Evolutionary conservation across 192 early-diverging fungal species (phyloP).

Genomic region (Coemansia sp.): DNA sequence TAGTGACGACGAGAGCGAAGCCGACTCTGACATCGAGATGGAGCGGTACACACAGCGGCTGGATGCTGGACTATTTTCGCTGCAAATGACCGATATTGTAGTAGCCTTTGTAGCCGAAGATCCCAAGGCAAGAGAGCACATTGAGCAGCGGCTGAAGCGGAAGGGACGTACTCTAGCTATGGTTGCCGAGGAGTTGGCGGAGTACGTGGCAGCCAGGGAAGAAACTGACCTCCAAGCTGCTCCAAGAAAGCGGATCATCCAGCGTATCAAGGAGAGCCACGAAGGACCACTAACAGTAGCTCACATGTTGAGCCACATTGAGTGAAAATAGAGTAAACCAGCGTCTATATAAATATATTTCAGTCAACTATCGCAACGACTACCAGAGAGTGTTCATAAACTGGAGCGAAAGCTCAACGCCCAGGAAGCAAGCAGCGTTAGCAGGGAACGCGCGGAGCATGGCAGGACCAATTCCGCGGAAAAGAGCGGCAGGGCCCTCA

Average conservation of each 20-base stretch:
- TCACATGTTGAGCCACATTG: not conserved
- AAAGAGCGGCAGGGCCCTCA: slow-evolving; percentile 66
- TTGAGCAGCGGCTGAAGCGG: slow-evolving; percentile 32
- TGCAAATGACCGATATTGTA: slow-evolving; percentile 73
- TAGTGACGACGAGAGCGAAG: slow-evolving; percentile 57
- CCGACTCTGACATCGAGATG: slow-evolving; percentile 57
- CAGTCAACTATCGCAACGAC: not conserved
- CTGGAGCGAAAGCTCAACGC: slow-evolving; percentile 55
- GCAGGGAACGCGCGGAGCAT: slow-evolving; percentile 81
- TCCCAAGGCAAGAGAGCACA: slow-evolving; percentile 21
- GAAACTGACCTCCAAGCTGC: not conserved
- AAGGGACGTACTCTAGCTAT: slow-evolving; percentile 28
- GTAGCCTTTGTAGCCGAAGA: slow-evolving; percentile 69
- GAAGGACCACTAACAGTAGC: not conserved
- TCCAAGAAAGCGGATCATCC: slow-evolving; percentile 1
- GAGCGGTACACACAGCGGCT: slow-evolving; percentile 69
- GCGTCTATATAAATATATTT: not conserved
- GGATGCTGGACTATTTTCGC: slow-evolving; percentile 79
- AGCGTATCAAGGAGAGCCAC: slow-evolving; percentile 5
- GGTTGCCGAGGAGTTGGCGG: slow-evolving; percentile 31
- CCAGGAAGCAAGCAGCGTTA: slow-evolving; percentile 83
- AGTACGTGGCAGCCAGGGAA: slow-evolving; percentile 29
- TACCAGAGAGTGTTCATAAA: slow-evolving; percentile 54
- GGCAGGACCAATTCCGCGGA: slow-evolving; percentile 82
- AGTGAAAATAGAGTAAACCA: not conserved